phyloP scores from a whole-genome alignment of 257 asterid genomes.

The Plectranthus barbatus region DNA sequence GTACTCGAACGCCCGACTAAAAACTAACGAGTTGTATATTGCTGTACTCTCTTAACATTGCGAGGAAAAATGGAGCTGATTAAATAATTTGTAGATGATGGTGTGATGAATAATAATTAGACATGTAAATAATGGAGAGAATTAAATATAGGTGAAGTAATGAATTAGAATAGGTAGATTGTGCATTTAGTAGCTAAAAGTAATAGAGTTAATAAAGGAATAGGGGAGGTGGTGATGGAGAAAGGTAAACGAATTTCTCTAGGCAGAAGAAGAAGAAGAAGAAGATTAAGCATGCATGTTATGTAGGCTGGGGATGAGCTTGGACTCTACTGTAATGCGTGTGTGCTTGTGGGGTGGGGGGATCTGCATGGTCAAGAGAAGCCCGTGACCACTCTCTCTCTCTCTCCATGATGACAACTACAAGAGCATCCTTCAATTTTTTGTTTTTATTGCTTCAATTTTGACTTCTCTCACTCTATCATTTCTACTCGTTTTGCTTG shows the following conservation, averaged over 20 bases:
- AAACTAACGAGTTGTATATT: no score
- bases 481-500: no score
- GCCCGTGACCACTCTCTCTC: slow-evolving; percentile 52
- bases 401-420: slow-evolving; percentile 18
- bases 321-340: slow-evolving; percentile 1
- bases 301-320: slow-evolving; percentile 19
- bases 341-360: background rate
- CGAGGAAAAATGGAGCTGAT: no score
- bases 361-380: slow-evolving; percentile 50
- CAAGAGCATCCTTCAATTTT: slow-evolving; percentile 21
- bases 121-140: background rate
- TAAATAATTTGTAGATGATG: background rate
- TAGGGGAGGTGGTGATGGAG: slow-evolving; percentile 4
- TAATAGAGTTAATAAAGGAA: background rate
- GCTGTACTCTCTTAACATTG: no score
- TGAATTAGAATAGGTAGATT: background rate
- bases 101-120: background rate
- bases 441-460: slow-evolving; percentile 29
- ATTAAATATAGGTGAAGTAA: background rate
- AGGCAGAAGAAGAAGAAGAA: no score
- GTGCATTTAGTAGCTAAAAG: background rate
- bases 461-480: no score
- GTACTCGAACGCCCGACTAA: no score
- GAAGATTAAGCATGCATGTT: slow-evolving; percentile 6
- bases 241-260: background rate